phyloP scores from a whole-genome alignment of 2,329 filamentous ascomycete genomes.

The Coniochaeta sp. region DNA sequence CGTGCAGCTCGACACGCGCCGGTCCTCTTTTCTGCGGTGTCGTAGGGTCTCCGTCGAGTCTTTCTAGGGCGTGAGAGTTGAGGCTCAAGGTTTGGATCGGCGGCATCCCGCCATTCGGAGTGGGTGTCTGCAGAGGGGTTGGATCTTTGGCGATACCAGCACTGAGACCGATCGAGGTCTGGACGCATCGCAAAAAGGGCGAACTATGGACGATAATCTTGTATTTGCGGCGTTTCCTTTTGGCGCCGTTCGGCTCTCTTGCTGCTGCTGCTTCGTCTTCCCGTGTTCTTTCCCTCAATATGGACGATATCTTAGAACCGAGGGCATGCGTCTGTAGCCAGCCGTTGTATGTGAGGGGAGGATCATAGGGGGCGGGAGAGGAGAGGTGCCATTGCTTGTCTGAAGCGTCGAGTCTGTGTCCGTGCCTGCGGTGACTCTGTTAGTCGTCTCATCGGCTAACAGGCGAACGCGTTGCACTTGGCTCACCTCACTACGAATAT shows the following conservation, averaged over 20 bases:
- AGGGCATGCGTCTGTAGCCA: slow-evolving; percentile 82
- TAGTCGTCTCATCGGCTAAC: not conserved
- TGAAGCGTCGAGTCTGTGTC: slow-evolving; percentile 85
- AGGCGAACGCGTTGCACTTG: not conserved
- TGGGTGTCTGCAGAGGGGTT: slow-evolving; percentile 15
- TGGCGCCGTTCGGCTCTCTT: slow-evolving; percentile 9
- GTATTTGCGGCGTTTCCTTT: slow-evolving; percentile 47
- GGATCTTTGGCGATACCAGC: slow-evolving; percentile 69
- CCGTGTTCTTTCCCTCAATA: slow-evolving; percentile 49
- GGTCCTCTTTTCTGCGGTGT: slow-evolving; percentile 11
- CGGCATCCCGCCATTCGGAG: slow-evolving; percentile 12
- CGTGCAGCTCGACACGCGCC: slow-evolving; percentile 2
- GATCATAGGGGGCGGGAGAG: slow-evolving; percentile 90
- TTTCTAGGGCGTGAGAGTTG: slow-evolving; percentile 4
- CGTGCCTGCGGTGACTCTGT: slow-evolving; percentile 55
- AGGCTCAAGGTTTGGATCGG: slow-evolving; percentile 15
- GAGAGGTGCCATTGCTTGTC: slow-evolving; percentile 94
- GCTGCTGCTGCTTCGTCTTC: slow-evolving; percentile 29
- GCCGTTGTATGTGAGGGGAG: slow-evolving; percentile 88
- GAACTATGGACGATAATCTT: slow-evolving; percentile 85
- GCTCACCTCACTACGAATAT: slow-evolving; percentile 43
- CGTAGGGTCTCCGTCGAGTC: not conserved
- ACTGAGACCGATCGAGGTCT: slow-evolving; percentile 83
- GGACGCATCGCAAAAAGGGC: slow-evolving; percentile 88
- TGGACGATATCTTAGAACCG: slow-evolving; percentile 74